phyloP scores from a whole-genome alignment of 371 early-diverging fungal genomes.

The Catenaria anguillulae region DNA sequence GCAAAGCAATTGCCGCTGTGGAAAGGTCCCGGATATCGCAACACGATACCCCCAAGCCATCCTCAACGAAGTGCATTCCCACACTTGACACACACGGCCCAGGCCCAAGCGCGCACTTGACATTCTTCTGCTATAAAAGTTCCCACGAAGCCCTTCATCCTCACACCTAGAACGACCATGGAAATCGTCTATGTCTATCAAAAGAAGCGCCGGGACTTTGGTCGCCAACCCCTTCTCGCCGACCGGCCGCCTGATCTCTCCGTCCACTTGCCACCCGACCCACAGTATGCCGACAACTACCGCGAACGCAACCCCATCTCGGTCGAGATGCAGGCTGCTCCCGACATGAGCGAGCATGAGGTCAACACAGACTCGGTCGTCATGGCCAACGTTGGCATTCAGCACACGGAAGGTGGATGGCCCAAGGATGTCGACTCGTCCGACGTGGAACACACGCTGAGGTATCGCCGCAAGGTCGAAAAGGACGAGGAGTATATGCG shows the following conservation, averaged over 20 bases:
- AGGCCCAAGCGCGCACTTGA: no score
- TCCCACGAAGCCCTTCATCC: no score
- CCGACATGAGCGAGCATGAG: constrained; percentile 41
- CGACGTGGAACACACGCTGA: constrained; percentile 40
- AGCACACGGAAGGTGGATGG: constrained; percentile 41
- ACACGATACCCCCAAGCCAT: no score
- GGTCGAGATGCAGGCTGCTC: constrained; percentile 26
- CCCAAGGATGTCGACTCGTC: constrained; percentile 39
- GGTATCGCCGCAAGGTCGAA: constrained; percentile 40
- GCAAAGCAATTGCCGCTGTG: no score
- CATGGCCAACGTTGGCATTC: constrained; percentile 28
- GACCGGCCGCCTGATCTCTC: constrained; percentile 22
- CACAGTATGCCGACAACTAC: constrained; percentile 23
- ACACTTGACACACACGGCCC: no score
- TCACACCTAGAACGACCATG: constrained; percentile 15
- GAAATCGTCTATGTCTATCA: constrained; percentile 44
- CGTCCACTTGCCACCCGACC: constrained; percentile 26
- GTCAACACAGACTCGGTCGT: constrained; percentile 35
- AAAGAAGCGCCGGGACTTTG: constrained; percentile 33
- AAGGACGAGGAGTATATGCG: constrained; percentile 42
- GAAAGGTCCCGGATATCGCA: no score
- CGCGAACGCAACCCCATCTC: constrained; percentile 26
- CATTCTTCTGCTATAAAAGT: no score
- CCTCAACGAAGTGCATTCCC: no score
- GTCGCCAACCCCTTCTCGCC: constrained; percentile 27